Evolutionary conservation across 345 rosid species (phyloP), one percentile per base, ranked within the genome.

Genomic region (Eutrema heterophyllum): DNA sequence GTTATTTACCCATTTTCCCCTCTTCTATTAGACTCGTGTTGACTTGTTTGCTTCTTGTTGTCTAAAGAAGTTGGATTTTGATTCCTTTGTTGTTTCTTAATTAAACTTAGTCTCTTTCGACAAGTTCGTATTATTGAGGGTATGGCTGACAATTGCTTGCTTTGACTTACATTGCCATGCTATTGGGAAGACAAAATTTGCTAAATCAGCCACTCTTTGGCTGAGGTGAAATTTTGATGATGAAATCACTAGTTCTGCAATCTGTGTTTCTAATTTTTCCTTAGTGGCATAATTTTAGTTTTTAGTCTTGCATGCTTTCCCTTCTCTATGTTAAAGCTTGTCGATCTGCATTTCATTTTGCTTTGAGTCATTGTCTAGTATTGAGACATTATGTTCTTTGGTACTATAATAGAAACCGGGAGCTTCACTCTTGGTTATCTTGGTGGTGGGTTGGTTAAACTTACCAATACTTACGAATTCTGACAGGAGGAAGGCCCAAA

Each of bases 401-500:
- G 26, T 48, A 73, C 8, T 7, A 15, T 54, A 13, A 16, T 35
- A 44, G 60, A 32, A 32, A 29, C 40, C 6, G 7, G 41, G 63
- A 64, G 65, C 40, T 48, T 64, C 15, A 33, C 48, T 26, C 51
- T 41, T 64, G 54, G 53, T 13, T 39, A 16, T 61, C 14, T 66
- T 24, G 61, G 2, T 32, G 50, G 13, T 32, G 50, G 13, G 40
- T 16, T 57, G 15, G 15, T 57, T 62, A 61, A 27, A 26, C 10
- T 68, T 58, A 15, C 29, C 27, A 54, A 35, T 64, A 60, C 35
- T 66, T 55, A 49, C 38, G 10, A 62, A 64, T 58, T 69, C 60
- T 83, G 78, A 70, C 80, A 96, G 98, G 97, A 85, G 14, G 97
- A 92, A 79, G 98, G 85, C 64, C 93, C 90, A 38, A 92, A 90